These are phyloP conservation scores for Ramaria sp. DNA, from an alignment of 768 basidiomycete species.

Conservation along the genomic window DNA sequence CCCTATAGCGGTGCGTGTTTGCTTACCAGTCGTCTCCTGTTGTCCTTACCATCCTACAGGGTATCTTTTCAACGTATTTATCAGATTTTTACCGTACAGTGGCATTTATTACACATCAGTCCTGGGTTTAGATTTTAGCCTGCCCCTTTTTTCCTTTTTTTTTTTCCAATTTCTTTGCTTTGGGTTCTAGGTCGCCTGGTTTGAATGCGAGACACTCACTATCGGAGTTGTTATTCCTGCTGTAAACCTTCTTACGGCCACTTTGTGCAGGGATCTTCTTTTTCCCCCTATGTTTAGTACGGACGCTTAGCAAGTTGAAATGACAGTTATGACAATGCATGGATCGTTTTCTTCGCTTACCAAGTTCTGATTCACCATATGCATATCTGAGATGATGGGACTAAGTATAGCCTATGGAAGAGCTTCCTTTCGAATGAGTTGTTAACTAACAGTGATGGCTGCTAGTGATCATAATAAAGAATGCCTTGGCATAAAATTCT, in stretches of 20 bases:
- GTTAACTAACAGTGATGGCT: no score
- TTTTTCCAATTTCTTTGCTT: neutral
- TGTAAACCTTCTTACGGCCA: neutral
- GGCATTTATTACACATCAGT: neutral
- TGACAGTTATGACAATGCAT: neutral
- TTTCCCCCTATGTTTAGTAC: neutral
- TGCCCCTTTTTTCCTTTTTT: no score
- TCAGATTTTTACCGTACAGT: neutral
- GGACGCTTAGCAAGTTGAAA: neutral
- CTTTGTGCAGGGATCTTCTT: neutral
- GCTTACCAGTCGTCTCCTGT: neutral
- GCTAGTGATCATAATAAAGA: no score
- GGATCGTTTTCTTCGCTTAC: neutral
- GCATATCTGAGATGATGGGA: no score
- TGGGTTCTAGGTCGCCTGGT: neutral
- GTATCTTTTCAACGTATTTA: neutral
- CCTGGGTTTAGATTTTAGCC: neutral
- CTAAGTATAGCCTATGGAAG: no score
- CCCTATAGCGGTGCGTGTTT: neutral
- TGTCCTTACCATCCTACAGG: neutral
- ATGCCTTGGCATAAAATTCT: no score
- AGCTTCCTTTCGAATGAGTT: no score
- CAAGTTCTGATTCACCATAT: no score
- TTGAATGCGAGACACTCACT: neutral
- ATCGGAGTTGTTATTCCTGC: no score